Conservation (phyloP, 2,329 filamentous ascomycete genomes). For the Dissoconium aciculare region DNA sequence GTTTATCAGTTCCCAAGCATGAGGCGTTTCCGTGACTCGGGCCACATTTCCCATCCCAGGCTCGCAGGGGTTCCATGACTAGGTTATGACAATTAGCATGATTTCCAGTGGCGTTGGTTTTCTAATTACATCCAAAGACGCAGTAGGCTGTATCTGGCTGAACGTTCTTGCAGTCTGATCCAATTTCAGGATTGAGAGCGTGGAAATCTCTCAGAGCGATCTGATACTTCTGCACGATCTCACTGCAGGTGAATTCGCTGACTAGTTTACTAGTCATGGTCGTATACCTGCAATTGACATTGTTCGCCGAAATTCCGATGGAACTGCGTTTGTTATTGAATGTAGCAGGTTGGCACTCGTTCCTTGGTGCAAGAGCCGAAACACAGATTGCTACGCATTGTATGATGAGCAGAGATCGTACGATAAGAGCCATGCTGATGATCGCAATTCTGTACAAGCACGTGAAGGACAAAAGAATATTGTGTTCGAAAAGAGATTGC, state of each 20-base stretch:
- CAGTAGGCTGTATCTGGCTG: not conserved
- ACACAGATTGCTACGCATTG: too few relatives aligned
- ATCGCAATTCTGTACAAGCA: too few relatives aligned
- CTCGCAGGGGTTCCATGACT: not conserved
- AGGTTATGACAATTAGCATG: not conserved
- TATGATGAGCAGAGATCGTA: too few relatives aligned
- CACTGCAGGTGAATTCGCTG: not conserved
- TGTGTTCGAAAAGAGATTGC: too few relatives aligned
- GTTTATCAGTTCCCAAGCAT: not conserved
- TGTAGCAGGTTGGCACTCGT: too few relatives aligned
- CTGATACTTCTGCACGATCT: not conserved
- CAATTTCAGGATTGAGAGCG: not conserved
- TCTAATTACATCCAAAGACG: not conserved
- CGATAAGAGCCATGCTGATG: too few relatives aligned
- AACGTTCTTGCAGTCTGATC: not conserved
- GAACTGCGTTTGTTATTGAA: too few relatives aligned
- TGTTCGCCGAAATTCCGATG: too few relatives aligned
- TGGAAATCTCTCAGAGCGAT: not conserved
- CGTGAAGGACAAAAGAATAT: too few relatives aligned
- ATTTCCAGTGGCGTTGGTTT: not conserved
- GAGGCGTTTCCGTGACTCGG: not conserved
- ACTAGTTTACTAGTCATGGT: not conserved
- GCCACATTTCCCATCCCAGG: not conserved
- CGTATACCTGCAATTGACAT: not conserved
- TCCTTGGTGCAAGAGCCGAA: too few relatives aligned